Evolutionary conservation across 2,329 filamentous ascomycete genomes (phyloP).

Genomic region (Colletotrichum liriopes): DNA sequence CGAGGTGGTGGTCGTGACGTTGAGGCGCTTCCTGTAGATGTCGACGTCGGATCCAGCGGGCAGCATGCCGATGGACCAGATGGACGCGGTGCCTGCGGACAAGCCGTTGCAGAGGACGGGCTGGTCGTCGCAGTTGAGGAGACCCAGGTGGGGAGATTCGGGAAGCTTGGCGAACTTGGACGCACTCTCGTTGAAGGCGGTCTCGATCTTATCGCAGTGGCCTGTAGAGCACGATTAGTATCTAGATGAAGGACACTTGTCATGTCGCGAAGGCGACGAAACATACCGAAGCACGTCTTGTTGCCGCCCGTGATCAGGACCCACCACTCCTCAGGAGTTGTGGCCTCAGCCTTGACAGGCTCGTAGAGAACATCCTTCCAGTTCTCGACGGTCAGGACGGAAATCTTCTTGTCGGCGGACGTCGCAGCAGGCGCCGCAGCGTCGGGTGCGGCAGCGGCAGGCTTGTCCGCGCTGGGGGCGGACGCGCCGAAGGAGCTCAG

Average conservation of each 20-base stretch:
- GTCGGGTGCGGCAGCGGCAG: constrained; percentile 54
- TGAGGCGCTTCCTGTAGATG: constrained; percentile 76
- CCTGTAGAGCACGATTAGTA: constrained; percentile 60
- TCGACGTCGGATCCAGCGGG: constrained; percentile 75
- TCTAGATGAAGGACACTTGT: constrained; percentile 14
- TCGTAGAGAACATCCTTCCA: constrained; percentile 79
- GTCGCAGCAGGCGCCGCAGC: constrained; percentile 60
- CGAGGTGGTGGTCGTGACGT: constrained; percentile 77
- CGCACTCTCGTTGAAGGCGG: constrained; percentile 77
- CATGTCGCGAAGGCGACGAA: constrained; percentile 36
- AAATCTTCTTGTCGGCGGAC: constrained; percentile 60
- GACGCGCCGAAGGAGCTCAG: constrained; percentile 72
- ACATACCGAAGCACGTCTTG: constrained; percentile 80
- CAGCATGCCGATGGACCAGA: constrained; percentile 79
- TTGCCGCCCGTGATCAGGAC: constrained; percentile 82
- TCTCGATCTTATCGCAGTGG: constrained; percentile 75
- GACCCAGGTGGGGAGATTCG: constrained; percentile 76
- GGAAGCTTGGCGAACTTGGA: constrained; percentile 73
- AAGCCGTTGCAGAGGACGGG: constrained; percentile 83
- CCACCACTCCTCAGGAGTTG: constrained; percentile 82
- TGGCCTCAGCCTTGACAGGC: constrained; percentile 71
- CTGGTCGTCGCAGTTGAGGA: constrained; percentile 82
- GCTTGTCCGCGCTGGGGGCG: constrained; percentile 64
- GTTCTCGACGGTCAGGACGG: constrained; percentile 75
- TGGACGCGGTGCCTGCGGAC: constrained; percentile 74